These are phyloP conservation scores for Wickerhamomyces strasburgensis DNA, from an alignment of 805 yeast genomes.

Conservation along the genomic window DNA sequence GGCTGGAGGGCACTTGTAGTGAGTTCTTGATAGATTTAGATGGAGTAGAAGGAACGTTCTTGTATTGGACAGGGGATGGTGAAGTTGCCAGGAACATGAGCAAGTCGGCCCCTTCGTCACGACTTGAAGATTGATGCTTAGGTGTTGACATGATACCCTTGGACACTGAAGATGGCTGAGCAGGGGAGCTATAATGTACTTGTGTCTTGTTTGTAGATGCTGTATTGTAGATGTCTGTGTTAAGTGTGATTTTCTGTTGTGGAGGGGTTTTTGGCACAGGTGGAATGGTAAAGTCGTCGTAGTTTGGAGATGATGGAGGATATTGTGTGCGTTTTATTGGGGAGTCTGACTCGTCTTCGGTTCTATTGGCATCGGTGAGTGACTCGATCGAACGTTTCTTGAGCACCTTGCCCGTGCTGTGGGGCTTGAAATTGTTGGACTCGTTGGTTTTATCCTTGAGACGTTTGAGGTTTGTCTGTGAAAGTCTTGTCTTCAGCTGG, in stretches of 20 bases:
- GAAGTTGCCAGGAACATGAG: conserved; percentile 79
- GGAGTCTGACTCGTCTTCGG: conserved; percentile 21
- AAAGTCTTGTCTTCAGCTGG: conserved; percentile 37
- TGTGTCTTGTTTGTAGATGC: conserved; percentile 25
- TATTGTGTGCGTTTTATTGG: conserved; percentile 12
- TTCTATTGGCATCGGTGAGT: conserved; percentile 19
- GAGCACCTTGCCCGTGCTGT: conserved; percentile 5
- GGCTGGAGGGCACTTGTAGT: conserved; percentile 14
- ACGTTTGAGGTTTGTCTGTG: conserved; percentile 35
- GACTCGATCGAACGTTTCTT: conserved; percentile 20
- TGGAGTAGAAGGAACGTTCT: conserved; percentile 21
- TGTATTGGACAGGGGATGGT: conserved; percentile 50
- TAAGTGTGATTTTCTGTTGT: conserved; percentile 20
- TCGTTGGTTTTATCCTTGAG: conserved; percentile 11
- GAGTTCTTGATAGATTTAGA: conserved; percentile 12
- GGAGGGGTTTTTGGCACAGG: conserved; percentile 25
- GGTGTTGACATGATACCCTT: conserved; percentile 21
- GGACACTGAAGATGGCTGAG: conserved; percentile 11
- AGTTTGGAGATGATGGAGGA: conserved; percentile 26
- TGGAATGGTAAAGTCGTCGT: conserved; percentile 17
- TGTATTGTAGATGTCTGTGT: conserved; percentile 22
- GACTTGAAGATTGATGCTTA: conserved; percentile 13
- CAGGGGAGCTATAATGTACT: conserved; percentile 17
- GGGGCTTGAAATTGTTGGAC: not conserved
- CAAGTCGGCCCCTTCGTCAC: conserved; percentile 74